These are phyloP conservation scores for Rhodotorula glutinis DNA, from an alignment of 1,284 basidiomycete genomes.

Conservation along the genomic window DNA sequence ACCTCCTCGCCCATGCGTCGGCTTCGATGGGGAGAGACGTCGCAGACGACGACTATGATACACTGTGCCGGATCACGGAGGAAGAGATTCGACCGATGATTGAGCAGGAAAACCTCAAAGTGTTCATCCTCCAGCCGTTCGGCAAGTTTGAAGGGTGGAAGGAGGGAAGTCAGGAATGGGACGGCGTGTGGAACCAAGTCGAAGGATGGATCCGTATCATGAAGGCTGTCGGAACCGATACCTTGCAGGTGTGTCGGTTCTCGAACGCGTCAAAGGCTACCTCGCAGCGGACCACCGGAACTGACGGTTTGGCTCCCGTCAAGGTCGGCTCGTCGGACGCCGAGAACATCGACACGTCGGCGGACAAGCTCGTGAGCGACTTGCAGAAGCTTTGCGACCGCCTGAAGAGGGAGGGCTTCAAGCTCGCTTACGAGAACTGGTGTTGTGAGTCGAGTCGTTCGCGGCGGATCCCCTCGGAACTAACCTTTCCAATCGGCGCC, in stretches of 20 bases:
- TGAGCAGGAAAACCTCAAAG: not conserved
- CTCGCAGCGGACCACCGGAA: not conserved
- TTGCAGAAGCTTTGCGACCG: slow-evolving; percentile 14
- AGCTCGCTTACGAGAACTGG: slow-evolving; percentile 33
- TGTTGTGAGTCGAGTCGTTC: slow-evolving; percentile 10
- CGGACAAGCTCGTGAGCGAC: slow-evolving; percentile 9
- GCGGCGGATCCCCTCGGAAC: too few relatives aligned
- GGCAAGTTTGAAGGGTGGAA: slow-evolving; percentile 22
- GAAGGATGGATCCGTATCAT: slow-evolving; percentile 25
- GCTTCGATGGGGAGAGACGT: slow-evolving; percentile 4
- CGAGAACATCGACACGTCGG: slow-evolving; percentile 8
- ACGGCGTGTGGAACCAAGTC: slow-evolving; percentile 12
- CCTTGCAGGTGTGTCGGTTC: slow-evolving; percentile 13
- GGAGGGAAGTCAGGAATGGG: slow-evolving; percentile 16
- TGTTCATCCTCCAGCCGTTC: slow-evolving; percentile 28
- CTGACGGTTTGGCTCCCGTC: not conserved
- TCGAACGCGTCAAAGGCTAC: not conserved
- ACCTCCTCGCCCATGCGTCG: slow-evolving; percentile 33
- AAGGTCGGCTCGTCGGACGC: slow-evolving; percentile 27
- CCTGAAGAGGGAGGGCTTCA: slow-evolving; percentile 12
- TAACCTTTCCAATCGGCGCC: too few relatives aligned
- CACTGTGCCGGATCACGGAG: not conserved
- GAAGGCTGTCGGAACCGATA: slow-evolving; percentile 11
- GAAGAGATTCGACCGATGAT: not conserved
- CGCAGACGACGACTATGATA: slow-evolving; percentile 14